A percentile compares a stretch with the other conserved stretches of the same genome.
Evolutionary conservation across 148 eudicot species (phyloP).

Genomic region (Beta vulgaris): DNA sequence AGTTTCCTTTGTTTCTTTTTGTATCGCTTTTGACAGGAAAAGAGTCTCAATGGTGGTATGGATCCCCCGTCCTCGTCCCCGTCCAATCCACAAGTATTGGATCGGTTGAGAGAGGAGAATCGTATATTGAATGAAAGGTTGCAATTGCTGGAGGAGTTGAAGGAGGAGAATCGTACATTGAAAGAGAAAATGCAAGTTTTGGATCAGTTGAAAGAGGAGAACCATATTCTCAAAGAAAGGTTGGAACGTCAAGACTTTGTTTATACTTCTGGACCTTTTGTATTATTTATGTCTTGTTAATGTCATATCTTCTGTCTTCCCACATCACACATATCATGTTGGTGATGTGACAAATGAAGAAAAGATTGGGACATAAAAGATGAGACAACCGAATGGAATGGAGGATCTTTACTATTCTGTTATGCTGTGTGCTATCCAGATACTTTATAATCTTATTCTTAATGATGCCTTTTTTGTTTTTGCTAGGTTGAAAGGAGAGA

Average conservation of each 20-base stretch:
- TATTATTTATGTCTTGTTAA: not conserved
- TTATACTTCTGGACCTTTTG: not conserved
- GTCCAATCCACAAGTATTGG: constrained; percentile 15
- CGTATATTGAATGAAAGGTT: not conserved
- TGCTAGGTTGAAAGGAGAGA: constrained; percentile 44
- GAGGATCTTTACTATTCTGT: not conserved
- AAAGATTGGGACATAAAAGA: not conserved
- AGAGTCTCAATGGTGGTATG: constrained; percentile 20
- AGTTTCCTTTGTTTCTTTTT: not conserved
- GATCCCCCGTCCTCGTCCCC: constrained; percentile 20
- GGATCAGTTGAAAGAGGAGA: constrained; percentile 54
- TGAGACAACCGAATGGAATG: constrained; percentile 8
- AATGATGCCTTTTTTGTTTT: not conserved
- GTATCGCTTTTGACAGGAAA: constrained; percentile 36
- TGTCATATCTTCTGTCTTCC: not conserved
- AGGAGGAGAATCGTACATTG: constrained; percentile 16
- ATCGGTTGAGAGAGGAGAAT: constrained; percentile 17
- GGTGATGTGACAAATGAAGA: not conserved
- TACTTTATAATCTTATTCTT: constrained; percentile 1
- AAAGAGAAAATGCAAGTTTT: constrained; percentile 18
- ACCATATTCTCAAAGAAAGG: constrained; percentile 53
- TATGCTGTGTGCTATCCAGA: not conserved
- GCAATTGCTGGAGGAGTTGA: constrained; percentile 9
- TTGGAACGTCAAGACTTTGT: constrained; percentile 2
- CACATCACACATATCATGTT: not conserved